These are phyloP conservation scores for Fusarium chuoi DNA, from an alignment of 2,329 filamentous ascomycete species.

Conservation along the genomic window DNA sequence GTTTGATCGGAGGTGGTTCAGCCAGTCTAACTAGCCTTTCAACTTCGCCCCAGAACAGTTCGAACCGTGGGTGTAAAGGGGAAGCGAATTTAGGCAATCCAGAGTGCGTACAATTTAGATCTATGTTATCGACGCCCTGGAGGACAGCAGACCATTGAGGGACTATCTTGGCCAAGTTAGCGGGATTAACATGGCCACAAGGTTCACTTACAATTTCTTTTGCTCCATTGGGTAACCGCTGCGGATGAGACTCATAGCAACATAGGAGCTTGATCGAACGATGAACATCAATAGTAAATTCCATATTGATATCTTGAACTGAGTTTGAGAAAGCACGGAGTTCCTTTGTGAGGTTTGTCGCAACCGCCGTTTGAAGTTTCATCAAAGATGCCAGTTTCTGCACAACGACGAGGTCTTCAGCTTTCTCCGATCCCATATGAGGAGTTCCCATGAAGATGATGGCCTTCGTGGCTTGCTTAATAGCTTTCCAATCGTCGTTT, in stretches of 20 bases:
- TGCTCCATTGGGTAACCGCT: constrained; percentile 25
- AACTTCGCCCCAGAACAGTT: constrained; percentile 36
- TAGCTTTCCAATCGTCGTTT: constrained; percentile 30
- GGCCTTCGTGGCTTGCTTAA: constrained; percentile 32
- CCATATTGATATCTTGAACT: constrained; percentile 38
- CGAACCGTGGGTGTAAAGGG: constrained; percentile 27
- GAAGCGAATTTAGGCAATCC: constrained; percentile 32
- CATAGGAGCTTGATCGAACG: constrained; percentile 35
- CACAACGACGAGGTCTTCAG: constrained; percentile 31
- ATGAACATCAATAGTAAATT: constrained; percentile 37
- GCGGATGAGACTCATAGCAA: constrained; percentile 36
- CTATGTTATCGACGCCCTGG: constrained; percentile 33
- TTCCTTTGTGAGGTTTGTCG: constrained; percentile 35
- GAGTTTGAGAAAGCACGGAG: constrained; percentile 31
- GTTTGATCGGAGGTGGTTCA: constrained; percentile 4
- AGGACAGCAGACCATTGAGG: constrained; percentile 37
- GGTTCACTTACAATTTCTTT: constrained; percentile 27
- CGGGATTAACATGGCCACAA: not conserved
- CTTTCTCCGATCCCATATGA: constrained; percentile 37
- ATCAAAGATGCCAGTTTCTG: constrained; percentile 34
- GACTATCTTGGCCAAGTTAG: constrained; percentile 28
- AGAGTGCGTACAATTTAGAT: constrained; percentile 37
- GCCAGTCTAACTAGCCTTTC: constrained; percentile 29
- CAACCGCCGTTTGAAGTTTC: constrained; percentile 24
- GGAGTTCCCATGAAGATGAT: constrained; percentile 39